Conservation (phyloP, 345 rosid genomes). For the Stellera chamaejasme region DNA sequence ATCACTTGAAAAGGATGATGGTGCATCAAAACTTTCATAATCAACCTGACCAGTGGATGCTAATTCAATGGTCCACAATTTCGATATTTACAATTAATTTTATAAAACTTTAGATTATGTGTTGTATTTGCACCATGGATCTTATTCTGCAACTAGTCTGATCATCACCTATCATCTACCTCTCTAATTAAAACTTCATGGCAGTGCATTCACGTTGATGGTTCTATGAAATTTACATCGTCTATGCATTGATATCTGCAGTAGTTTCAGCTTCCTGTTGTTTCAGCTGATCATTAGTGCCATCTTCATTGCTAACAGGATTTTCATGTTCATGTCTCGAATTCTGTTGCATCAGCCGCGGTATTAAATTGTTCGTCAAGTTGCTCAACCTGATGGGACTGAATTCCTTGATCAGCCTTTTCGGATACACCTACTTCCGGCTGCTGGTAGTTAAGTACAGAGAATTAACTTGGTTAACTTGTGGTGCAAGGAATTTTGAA, state of each 20-base stretch:
- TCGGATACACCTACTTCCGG: conserved; percentile 6
- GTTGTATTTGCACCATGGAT: too few species aligned
- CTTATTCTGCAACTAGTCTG: too few species aligned
- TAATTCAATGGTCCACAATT: too few species aligned
- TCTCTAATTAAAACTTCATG: too few species aligned
- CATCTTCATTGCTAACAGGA: conserved; percentile 4
- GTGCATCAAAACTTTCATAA: too few species aligned
- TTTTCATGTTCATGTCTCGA: conserved; percentile 6
- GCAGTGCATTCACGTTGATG: background rate
- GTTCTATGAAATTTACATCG: background rate
- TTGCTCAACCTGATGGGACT: conserved; percentile 2
- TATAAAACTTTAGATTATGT: too few species aligned
- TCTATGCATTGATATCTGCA: background rate
- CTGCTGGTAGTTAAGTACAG: conserved; percentile 4
- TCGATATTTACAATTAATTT: too few species aligned
- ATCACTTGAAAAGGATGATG: too few species aligned
- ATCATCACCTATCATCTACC: too few species aligned
- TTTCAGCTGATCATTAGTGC: background rate
- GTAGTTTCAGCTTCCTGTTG: background rate
- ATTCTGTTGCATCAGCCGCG: conserved; percentile 1
- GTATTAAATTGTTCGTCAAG: conserved; percentile 7
- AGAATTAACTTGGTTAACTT: background rate
- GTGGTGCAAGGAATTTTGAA: background rate
- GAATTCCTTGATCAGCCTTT: conserved; percentile 2
- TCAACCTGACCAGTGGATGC: too few species aligned